Percentiles rank a stretch among this genome's conserved stretches.
Evolutionary conservation across 2,329 filamentous ascomycete species (phyloP).

Genomic region (Exophiala sideris): DNA sequence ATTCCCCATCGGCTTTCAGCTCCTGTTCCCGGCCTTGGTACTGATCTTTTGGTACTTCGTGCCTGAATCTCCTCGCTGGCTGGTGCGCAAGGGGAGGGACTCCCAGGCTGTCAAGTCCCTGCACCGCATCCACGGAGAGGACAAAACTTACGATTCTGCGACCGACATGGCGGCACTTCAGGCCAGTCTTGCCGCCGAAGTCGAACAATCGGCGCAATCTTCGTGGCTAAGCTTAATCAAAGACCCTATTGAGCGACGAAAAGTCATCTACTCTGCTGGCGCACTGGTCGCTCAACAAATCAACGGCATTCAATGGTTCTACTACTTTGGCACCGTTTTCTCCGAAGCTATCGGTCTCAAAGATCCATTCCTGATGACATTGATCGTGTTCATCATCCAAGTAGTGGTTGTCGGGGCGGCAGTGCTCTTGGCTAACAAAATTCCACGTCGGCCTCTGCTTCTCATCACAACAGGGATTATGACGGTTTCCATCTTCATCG

Average conservation of each 20-base stretch:
- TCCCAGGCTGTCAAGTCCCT: too few relatives aligned
- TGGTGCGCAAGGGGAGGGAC: too few relatives aligned
- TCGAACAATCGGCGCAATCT: constrained; percentile 19
- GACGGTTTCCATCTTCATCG: constrained; percentile 8
- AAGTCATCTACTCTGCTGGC: constrained; percentile 35
- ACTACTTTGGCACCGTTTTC: constrained; percentile 13
- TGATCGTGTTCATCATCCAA: constrained; percentile 10
- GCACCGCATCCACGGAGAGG: too few relatives aligned
- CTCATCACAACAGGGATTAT: constrained; percentile 15
- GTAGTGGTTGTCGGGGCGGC: constrained; percentile 9
- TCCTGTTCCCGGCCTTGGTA: too few relatives aligned
- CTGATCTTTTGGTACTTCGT: too few relatives aligned
- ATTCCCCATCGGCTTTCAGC: too few relatives aligned
- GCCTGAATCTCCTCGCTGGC: too few relatives aligned
- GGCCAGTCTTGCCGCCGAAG: too few relatives aligned
- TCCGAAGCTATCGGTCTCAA: constrained; percentile 17
- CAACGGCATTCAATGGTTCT: constrained; percentile 19
- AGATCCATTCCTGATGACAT: constrained; percentile 7
- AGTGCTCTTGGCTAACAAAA: constrained; percentile 7
- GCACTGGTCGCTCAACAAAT: constrained; percentile 14
- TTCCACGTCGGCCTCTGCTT: constrained; percentile 2
- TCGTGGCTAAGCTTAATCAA: constrained; percentile 41
- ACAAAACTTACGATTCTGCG: too few relatives aligned
- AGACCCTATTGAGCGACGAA: constrained; percentile 47
- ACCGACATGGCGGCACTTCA: too few relatives aligned